Evolutionary conservation across 371 early-diverging fungal species (phyloP).

Genomic region (Basidiobolus meristosporus): DNA sequence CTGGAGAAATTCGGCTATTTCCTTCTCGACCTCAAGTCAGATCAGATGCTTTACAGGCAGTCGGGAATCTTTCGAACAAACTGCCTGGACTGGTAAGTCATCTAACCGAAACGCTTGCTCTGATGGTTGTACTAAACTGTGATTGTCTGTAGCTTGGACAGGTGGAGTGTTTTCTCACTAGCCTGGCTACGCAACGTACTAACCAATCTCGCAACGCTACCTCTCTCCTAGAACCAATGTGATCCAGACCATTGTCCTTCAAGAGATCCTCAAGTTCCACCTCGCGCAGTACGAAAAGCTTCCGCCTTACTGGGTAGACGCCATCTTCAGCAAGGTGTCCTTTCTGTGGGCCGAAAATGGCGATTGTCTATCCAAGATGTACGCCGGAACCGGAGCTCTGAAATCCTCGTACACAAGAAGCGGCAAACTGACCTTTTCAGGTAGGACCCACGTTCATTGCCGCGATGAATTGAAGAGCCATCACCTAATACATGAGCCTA

Average conservation of each 20-base stretch:
- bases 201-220: background rate
- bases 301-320: background rate
- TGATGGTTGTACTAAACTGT: background rate
- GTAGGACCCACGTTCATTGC: slow-evolving; percentile 3
- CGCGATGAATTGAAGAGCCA: background rate
- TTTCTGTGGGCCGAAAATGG: slow-evolving; percentile 90
- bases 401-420: slow-evolving; percentile 80
- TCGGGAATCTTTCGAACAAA: slow-evolving; percentile 80
- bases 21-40: slow-evolving; percentile 29
- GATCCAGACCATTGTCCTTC: slow-evolving; percentile 16
- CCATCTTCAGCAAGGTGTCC: background rate
- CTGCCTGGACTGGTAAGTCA: slow-evolving; percentile 79
- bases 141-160: slow-evolving; percentile 3
- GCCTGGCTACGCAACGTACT: background rate
- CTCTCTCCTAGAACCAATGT: slow-evolving; percentile 29
- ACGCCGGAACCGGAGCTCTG: slow-evolving; percentile 96
- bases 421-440: slow-evolving; percentile 68
- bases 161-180: background rate
- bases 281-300: background rate
- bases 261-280: slow-evolving; percentile 3
- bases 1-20: slow-evolving; percentile 44
- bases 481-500: slow-evolving; percentile 8
- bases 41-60: slow-evolving; percentile 35
- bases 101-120: background rate
- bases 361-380: slow-evolving; percentile 80